A percentile compares a stretch with the other conserved stretches of the same genome.
phyloP scores from a whole-genome alignment of 225 moss, liverwort and hornwort genomes.

The Pseudoscleropodium purum region DNA sequence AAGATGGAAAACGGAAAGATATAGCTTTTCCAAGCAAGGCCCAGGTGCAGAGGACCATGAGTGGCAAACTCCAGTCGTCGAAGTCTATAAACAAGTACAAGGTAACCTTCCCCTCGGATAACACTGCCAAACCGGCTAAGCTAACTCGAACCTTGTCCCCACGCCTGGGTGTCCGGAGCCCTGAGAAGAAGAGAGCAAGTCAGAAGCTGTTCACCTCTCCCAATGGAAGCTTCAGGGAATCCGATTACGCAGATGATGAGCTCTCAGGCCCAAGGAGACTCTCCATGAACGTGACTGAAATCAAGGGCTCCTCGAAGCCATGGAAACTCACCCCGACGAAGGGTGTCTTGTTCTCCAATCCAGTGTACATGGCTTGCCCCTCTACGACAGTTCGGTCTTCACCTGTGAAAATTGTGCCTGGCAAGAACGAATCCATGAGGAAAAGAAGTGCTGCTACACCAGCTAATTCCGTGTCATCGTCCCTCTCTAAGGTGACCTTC shows the following conservation, averaged over 20 bases:
- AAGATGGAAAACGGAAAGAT: constrained; percentile 28
- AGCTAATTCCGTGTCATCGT: constrained; percentile 4
- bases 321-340: constrained; percentile 46
- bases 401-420: constrained; percentile 14
- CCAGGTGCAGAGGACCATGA: constrained; percentile 37
- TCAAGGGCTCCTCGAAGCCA: constrained; percentile 27
- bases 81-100: constrained; percentile 28
- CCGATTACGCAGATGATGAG: constrained; percentile 30
- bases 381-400: not conserved
- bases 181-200: not conserved
- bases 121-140: not conserved
- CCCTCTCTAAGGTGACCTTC: constrained; percentile 24
- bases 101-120: constrained; percentile 4
- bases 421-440: constrained; percentile 4
- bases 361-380: constrained; percentile 22
- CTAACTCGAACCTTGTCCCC: not conserved
- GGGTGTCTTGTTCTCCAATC: constrained; percentile 49
- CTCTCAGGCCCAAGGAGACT: constrained; percentile 12
- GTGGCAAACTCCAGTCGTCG: constrained; percentile 6
- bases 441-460: not conserved
- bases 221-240: constrained; percentile 19
- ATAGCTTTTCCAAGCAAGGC: constrained; percentile 35
- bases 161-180: not conserved
- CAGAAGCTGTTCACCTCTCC: constrained; percentile 14
- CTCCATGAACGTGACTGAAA: constrained; percentile 42